Conservation (phyloP, 2,329 filamentous ascomycete species). For the Ascochyta fabae region DNA sequence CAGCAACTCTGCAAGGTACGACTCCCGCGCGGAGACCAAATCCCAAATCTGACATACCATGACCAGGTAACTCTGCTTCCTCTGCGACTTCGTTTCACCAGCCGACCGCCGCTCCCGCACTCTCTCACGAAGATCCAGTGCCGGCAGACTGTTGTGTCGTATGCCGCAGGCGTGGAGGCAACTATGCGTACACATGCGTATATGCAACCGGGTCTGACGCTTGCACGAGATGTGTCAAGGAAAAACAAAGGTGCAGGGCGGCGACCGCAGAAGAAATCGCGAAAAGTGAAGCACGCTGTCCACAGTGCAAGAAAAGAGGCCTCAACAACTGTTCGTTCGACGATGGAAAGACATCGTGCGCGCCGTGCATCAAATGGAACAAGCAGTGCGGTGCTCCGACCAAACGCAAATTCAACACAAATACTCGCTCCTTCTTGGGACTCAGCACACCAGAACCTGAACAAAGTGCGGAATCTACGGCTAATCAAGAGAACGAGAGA, state of each 20-base stretch:
- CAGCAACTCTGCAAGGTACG: neutral
- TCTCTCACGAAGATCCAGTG: conserved; percentile 8
- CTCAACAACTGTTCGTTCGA: conserved; percentile 18
- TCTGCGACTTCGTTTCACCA: neutral
- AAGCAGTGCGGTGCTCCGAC: conserved; percentile 6
- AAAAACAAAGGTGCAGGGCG: conserved; percentile 10
- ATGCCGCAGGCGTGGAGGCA: conserved; percentile 25
- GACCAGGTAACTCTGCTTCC: neutral
- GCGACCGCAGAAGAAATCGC: conserved; percentile 20
- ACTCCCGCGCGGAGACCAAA: no score
- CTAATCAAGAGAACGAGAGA: no score
- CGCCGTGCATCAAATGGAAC: conserved; percentile 13
- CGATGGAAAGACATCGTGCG: conserved; percentile 12
- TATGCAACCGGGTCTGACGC: conserved; percentile 13
- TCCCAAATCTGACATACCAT: neutral
- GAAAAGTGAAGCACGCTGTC: conserved; percentile 22
- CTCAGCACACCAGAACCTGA: neutral
- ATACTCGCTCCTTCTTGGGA: neutral
- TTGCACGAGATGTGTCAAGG: conserved; percentile 16
- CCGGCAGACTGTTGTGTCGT: conserved; percentile 18
- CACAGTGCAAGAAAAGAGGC: conserved; percentile 20
- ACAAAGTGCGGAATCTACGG: neutral
- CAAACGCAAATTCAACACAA: neutral
- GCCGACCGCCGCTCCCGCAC: neutral
- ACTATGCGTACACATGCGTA: conserved; percentile 22